Evolutionary conservation across 345 rosid species (phyloP).

Genomic region (Litchi chinensis): DNA sequence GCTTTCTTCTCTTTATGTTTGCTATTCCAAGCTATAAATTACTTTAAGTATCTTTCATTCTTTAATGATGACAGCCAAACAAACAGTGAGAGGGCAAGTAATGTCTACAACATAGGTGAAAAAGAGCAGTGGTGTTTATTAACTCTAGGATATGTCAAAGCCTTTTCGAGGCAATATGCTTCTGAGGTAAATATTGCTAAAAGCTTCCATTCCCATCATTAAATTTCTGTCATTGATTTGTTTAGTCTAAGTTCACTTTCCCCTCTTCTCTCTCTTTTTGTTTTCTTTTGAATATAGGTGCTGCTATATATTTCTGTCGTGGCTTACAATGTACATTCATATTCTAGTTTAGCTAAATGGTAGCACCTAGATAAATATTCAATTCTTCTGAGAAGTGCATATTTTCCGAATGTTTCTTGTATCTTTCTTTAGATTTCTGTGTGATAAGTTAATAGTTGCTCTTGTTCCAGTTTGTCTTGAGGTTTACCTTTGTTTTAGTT

Average conservation of each 20-base stretch:
- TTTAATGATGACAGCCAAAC: slow-evolving; percentile 41
- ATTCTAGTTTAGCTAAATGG: not conserved
- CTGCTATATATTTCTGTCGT: not conserved
- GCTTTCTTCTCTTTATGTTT: not conserved
- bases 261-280: not conserved
- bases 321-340: not conserved
- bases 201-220: not conserved
- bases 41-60: slow-evolving; percentile 3
- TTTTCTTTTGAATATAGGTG: not conserved
- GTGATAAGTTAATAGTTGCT: not conserved
- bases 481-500: not conserved
- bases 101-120: slow-evolving; percentile 60
- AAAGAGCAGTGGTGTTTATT: slow-evolving; percentile 92
- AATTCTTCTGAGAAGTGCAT: not conserved
- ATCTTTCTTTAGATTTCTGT: too few relatives aligned
- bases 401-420: too few relatives aligned
- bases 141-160: slow-evolving; percentile 84
- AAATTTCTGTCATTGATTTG: not conserved
- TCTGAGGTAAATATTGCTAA: slow-evolving; percentile 65
- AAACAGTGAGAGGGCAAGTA: slow-evolving; percentile 43
- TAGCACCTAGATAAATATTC: not conserved
- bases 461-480: not conserved
- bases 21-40: not conserved
- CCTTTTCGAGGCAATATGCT: slow-evolving; percentile 90
- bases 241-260: not conserved